Evolutionary conservation across 2,329 filamentous ascomycete genomes (phyloP).

Genomic region (Ophiostoma montium): DNA sequence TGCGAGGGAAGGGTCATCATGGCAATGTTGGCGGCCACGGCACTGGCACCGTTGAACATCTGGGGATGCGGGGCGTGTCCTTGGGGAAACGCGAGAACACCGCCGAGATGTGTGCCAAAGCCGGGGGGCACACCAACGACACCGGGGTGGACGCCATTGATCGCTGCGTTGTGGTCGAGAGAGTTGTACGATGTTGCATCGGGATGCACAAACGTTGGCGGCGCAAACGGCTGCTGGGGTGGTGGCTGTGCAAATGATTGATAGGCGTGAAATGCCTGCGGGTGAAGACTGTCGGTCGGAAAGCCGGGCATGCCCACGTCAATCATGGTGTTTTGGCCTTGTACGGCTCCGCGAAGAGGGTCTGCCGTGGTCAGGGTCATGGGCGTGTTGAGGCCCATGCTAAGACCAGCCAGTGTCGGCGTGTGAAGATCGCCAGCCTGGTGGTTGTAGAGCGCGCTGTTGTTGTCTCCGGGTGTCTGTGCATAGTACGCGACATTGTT

Average conservation of each 20-base stretch:
- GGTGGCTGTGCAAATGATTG: constrained; percentile 57
- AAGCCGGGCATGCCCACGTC: constrained; percentile 52
- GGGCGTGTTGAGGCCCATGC: constrained; percentile 67
- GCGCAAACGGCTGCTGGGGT: constrained; percentile 50
- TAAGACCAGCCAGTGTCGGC: constrained; percentile 55
- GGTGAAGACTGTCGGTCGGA: constrained; percentile 33
- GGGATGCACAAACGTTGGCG: constrained; percentile 67
- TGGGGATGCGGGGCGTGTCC: constrained; percentile 6
- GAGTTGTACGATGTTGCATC: constrained; percentile 63
- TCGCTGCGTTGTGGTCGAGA: background rate
- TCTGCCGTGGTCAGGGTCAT: constrained; percentile 63
- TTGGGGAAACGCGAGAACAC: constrained; percentile 5
- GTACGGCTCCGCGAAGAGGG: constrained; percentile 44
- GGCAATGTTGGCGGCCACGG: constrained; percentile 18
- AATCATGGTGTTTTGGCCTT: constrained; percentile 32
- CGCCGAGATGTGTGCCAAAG: constrained; percentile 1
- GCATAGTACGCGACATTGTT: constrained; percentile 56
- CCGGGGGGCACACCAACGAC: constrained; percentile 42
- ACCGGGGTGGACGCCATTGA: constrained; percentile 53
- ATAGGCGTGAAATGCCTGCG: constrained; percentile 41
- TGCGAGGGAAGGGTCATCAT: constrained; percentile 37
- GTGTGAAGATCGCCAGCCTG: constrained; percentile 82
- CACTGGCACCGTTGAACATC: background rate
- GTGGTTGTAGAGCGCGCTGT: constrained; percentile 65
- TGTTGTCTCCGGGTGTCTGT: constrained; percentile 58